Evolutionary conservation across 2,329 filamentous ascomycete species (phyloP).

Genomic region (Fusarium sp.): DNA sequence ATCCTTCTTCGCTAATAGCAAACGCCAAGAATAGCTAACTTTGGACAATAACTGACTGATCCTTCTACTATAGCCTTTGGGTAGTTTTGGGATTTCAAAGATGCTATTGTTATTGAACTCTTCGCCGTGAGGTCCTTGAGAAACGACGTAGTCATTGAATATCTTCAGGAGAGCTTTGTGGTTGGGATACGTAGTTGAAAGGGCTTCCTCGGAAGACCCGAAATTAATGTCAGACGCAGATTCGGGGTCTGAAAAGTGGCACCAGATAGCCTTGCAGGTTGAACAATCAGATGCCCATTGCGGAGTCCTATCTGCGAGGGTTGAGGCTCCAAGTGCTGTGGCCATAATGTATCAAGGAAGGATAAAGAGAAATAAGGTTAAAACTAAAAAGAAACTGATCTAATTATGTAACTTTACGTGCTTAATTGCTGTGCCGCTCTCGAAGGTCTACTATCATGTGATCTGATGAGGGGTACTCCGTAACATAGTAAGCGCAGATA

Average conservation of each 20-base stretch:
- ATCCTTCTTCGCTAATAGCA: fast-evolving
- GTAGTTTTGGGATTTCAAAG: too few relatives aligned
- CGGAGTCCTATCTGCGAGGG: neutral
- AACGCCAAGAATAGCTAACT: fast-evolving
- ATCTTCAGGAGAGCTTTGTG: fast-evolving
- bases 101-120: fast-evolving
- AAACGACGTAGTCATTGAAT: neutral
- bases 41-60: too few relatives aligned
- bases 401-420: fast-evolving
- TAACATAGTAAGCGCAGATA: neutral
- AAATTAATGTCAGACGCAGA: neutral
- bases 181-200: neutral
- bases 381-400: neutral
- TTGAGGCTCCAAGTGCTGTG: fast-evolving
- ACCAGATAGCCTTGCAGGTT: neutral
- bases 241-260: neutral
- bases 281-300: neutral
- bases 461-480: neutral
- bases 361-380: neutral
- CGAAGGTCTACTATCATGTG: fast-evolving
- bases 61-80: too few relatives aligned
- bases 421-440: neutral
- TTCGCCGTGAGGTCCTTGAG: neutral
- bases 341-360: neutral
- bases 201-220: fast-evolving